Evolutionary conservation across 108 stramenopile genomes (phyloP).

Genomic region (Skeletonema costatum): DNA sequence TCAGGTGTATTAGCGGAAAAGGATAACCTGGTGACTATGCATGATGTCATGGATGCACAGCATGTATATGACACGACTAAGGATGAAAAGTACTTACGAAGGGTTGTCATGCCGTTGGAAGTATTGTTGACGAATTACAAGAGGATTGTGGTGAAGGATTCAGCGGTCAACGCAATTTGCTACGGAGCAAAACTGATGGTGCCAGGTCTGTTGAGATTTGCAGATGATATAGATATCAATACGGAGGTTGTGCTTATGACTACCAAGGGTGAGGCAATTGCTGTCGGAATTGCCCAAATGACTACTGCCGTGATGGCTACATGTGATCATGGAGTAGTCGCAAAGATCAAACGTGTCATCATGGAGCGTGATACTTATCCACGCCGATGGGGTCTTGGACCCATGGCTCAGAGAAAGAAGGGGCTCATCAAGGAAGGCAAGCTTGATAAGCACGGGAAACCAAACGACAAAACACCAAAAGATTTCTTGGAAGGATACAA

Average conservation of each 20-base stretch:
- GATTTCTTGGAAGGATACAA: slow-evolving; percentile 92
- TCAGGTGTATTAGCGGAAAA: slow-evolving; percentile 92
- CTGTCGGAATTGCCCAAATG: slow-evolving; percentile 99
- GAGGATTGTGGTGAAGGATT: slow-evolving; percentile 99
- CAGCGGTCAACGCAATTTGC: slow-evolving; percentile 99
- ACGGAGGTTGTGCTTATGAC: slow-evolving; percentile 99
- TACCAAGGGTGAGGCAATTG: slow-evolving; percentile 99
- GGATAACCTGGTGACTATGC: slow-evolving; percentile 98
- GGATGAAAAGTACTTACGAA: slow-evolving; percentile 98
- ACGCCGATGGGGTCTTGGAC: slow-evolving; percentile 98
- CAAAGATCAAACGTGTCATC: slow-evolving; percentile 99
- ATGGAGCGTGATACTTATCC: slow-evolving; percentile 99
- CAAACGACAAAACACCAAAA: slow-evolving; percentile 94
- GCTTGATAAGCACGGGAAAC: slow-evolving; percentile 98
- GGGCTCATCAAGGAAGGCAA: slow-evolving; percentile 97
- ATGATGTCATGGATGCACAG: slow-evolving; percentile 99
- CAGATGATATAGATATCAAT: slow-evolving; percentile 96
- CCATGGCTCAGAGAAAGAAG: slow-evolving; percentile 98
- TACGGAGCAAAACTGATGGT: slow-evolving; percentile 99
- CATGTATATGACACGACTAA: slow-evolving; percentile 97
- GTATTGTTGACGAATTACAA: slow-evolving; percentile 95
- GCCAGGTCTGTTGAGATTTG: slow-evolving; percentile 97
- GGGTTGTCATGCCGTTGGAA: slow-evolving; percentile 98
- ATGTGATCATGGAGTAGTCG: slow-evolving; percentile 98
- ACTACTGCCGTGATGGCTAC: slow-evolving; percentile 99